A percentile compares a stretch with the other conserved stretches of the same genome.
These are phyloP conservation scores for Grigorovia transvaalensis DNA, from an alignment of 805 yeast genomes.

Conservation along the genomic window DNA sequence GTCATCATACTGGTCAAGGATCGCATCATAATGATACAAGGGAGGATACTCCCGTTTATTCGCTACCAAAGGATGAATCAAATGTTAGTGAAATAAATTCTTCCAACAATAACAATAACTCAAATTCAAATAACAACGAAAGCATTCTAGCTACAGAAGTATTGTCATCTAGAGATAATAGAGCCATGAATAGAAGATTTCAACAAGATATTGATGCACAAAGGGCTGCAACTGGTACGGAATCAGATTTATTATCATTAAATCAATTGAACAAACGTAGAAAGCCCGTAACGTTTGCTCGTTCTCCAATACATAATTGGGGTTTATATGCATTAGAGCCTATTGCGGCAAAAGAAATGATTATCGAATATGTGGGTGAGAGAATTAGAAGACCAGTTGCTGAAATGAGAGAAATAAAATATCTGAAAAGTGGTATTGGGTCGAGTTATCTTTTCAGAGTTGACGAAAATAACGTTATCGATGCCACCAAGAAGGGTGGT, in stretches of 20 bases:
- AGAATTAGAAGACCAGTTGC: conserved; percentile 88
- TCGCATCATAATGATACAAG: conserved; percentile 28
- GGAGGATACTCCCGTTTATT: conserved; percentile 30
- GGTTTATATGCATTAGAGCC: conserved; percentile 94
- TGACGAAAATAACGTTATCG: conserved; percentile 90
- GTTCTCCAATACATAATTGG: conserved; percentile 97
- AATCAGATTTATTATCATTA: conserved; percentile 69
- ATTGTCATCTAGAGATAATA: conserved; percentile 72
- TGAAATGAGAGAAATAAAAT: conserved; percentile 79
- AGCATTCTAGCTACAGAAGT: conserved; percentile 22
- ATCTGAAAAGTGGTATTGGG: conserved; percentile 85
- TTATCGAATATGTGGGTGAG: conserved; percentile 96
- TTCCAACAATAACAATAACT: conserved; percentile 2
- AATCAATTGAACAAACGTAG: conserved; percentile 83
- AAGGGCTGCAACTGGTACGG: conserved; percentile 65
- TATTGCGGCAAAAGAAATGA: conserved; percentile 93
- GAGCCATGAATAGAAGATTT: conserved; percentile 78
- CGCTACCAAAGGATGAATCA: conserved; percentile 13
- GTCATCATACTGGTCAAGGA: conserved; percentile 33
- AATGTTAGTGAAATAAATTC: conserved; percentile 9
- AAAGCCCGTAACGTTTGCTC: conserved; percentile 91
- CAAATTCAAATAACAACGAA: conserved; percentile 1
- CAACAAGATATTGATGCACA: conserved; percentile 85
- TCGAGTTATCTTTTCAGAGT: conserved; percentile 87
- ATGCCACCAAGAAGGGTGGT: conserved; percentile 96